phyloP scores from a whole-genome alignment of 192 early-diverging fungal species.

The Coemansia sp. region DNA sequence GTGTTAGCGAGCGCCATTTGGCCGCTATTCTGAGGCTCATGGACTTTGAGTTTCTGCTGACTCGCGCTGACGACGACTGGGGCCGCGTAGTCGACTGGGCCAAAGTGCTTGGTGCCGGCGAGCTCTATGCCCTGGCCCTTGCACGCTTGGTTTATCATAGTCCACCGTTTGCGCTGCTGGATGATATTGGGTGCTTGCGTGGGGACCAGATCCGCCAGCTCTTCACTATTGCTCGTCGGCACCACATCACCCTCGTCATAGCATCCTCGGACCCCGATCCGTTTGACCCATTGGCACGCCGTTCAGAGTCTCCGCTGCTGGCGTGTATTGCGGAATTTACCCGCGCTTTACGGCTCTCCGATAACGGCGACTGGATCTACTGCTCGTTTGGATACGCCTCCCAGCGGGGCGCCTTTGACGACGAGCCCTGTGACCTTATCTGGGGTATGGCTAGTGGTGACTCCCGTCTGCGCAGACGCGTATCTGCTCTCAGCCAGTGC shows the following conservation, averaged over 20 bases:
- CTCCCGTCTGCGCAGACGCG: slow-evolving; percentile 3
- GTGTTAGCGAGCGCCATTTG: slow-evolving; percentile 36
- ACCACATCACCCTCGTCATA: slow-evolving; percentile 32
- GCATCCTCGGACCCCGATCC: slow-evolving; percentile 13
- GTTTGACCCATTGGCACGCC: slow-evolving; percentile 14
- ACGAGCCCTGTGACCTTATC: slow-evolving; percentile 9
- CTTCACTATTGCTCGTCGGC: slow-evolving; percentile 22
- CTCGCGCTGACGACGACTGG: slow-evolving; percentile 35
- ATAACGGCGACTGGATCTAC: slow-evolving; percentile 18
- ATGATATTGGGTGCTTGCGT: slow-evolving; percentile 23
- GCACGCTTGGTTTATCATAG: slow-evolving; percentile 38
- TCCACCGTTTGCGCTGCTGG: slow-evolving; percentile 36
- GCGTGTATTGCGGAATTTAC: slow-evolving; percentile 34
- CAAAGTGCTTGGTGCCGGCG: slow-evolving; percentile 26
- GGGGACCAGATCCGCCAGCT: slow-evolving; percentile 20
- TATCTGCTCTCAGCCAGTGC: slow-evolving; percentile 51
- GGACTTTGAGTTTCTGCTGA: slow-evolving; percentile 34
- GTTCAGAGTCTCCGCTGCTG: background rate
- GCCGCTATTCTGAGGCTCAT: slow-evolving; percentile 23
- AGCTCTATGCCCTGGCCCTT: slow-evolving; percentile 27
- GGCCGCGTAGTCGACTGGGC: slow-evolving; percentile 37
- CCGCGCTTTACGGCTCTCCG: slow-evolving; percentile 24
- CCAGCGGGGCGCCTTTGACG: slow-evolving; percentile 29
- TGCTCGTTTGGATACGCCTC: slow-evolving; percentile 29
- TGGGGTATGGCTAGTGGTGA: slow-evolving; percentile 12